Evolutionary conservation across 768 basidiomycete species (phyloP), one percentile per base, ranked within the genome.

Genomic region (Collybia mongolica): DNA sequence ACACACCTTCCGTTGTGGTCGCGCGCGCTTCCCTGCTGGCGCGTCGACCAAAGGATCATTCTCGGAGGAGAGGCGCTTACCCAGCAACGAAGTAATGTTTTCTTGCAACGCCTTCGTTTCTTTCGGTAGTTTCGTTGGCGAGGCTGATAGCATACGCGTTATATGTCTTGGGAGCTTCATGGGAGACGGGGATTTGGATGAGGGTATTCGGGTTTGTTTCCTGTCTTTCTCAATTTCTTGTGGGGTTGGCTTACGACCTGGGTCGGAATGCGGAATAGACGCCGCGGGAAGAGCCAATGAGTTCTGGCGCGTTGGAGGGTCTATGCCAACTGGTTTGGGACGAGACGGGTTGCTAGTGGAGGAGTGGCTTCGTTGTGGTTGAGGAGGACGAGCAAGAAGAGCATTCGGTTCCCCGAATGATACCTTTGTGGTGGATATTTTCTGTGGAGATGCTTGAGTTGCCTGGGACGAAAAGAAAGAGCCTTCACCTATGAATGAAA

Each of bases 31-130:
- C 19, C 70, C 71, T 19, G 60, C 58, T 46, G 66, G 58, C 15
- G 49, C 49, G 19, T 44, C 54, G 24, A 39, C 57, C 18, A 43
- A 58, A 37, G 46, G 39, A 11, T 62, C 66, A 42, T 75, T 74
- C 2, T 73, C 72, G 9, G 70, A 67, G 0, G 75, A 66, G 8
- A 74, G 72, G 7, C 88, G 75, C 63, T 92, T 91, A 7, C 88
- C 88, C 14, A 91, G 69, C 48, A 90, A 64, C 18, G 80, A 78
- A 5, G 82, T 80, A 43, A 90, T 80, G 52, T 81, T 86, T 55
- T 88, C 84, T 54, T 87, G 80, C 18, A 90, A 68, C 15, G 79
- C 84, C 57, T 72, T 78, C n/a, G 82, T 71, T 43, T 76, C 72
- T 42, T 71, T 68, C 41, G 75, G 72, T 24, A 81, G 72, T 46